A percentile compares a stretch with the other conserved stretches of the same genome.
phyloP scores from a whole-genome alignment of 306 rosid species.

The Pyrus bretschneideri region DNA sequence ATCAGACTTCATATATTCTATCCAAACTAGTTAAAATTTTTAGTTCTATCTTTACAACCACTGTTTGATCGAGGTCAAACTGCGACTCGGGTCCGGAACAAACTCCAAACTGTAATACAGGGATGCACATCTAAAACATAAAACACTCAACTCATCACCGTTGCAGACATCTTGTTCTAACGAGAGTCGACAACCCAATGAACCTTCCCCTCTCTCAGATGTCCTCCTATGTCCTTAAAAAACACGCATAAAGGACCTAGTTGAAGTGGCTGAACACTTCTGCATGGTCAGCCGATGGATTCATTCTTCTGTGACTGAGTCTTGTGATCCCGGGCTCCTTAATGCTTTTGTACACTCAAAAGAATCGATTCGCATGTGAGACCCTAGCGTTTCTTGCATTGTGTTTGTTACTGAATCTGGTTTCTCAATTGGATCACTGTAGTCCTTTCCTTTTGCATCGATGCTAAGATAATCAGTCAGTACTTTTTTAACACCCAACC shows the following conservation, averaged over 20 bases:
- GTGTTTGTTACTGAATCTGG: conserved; percentile 21
- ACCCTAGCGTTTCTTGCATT: conserved; percentile 22
- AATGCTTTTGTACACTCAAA: conserved; percentile 22
- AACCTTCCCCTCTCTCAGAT: conserved; percentile 2
- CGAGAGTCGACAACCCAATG: background rate
- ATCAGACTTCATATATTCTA: background rate
- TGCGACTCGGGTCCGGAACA: conserved; percentile 3
- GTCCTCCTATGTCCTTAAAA: background rate
- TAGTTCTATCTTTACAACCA: conserved; percentile 19
- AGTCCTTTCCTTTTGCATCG: conserved; percentile 40
- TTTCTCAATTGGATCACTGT: conserved; percentile 25
- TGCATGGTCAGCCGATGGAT: background rate
- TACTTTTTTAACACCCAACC: conserved; percentile 58
- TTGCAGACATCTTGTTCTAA: conserved; percentile 12
- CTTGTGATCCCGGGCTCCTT: conserved; percentile 21
- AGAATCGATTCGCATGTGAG: conserved; percentile 32
- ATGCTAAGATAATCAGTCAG: conserved; percentile 75
- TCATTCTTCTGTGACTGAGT: conserved; percentile 15
- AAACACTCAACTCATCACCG: conserved; percentile 14
- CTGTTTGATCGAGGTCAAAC: conserved; percentile 1
- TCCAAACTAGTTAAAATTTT: conserved; percentile 2
- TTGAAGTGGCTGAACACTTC: background rate
- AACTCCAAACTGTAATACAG: conserved; percentile 1
- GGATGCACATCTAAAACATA: conserved; percentile 3
- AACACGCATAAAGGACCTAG: background rate